Evolutionary conservation across 352 stramenopile species (phyloP).

Genomic region (Globisporangium parvum): DNA sequence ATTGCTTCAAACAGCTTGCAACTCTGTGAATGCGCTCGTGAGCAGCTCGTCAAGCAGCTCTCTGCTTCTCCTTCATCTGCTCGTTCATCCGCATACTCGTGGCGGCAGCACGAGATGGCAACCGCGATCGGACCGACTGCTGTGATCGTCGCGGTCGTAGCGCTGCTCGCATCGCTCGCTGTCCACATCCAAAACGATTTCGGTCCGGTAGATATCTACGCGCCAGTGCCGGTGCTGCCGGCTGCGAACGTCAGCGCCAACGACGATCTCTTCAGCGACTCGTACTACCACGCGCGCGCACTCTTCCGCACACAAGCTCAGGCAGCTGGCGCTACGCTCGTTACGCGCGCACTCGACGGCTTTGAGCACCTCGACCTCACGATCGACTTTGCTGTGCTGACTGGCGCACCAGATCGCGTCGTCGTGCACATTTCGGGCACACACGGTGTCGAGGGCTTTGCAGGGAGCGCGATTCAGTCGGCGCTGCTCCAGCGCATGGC

Average conservation of each 20-base stretch:
- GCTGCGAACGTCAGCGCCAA: slow-evolving; percentile 29
- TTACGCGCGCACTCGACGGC: slow-evolving; percentile 39
- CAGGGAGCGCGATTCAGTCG: slow-evolving; percentile 77
- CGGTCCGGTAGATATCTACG: slow-evolving; percentile 37
- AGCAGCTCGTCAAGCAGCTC: too few species aligned
- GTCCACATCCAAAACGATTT: slow-evolving; percentile 46
- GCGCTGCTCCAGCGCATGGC: slow-evolving; percentile 30
- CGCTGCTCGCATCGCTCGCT: slow-evolving; percentile 25
- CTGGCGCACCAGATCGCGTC: slow-evolving; percentile 34
- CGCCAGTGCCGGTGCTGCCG: not conserved
- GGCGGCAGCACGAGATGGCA: not conserved
- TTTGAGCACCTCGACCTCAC: slow-evolving; percentile 42
- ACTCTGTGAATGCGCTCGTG: too few species aligned
- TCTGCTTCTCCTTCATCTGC: too few species aligned
- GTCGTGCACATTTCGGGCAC: slow-evolving; percentile 78
- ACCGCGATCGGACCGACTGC: not conserved
- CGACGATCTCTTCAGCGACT: slow-evolving; percentile 34
- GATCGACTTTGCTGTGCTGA: slow-evolving; percentile 63
- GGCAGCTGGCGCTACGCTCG: slow-evolving; percentile 30
- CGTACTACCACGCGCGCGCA: slow-evolving; percentile 59
- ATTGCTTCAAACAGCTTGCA: too few species aligned
- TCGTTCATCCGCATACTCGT: not conserved
- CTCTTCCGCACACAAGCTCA: slow-evolving; percentile 44
- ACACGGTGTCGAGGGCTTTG: slow-evolving; percentile 79
- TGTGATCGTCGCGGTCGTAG: slow-evolving; percentile 1